Evolutionary conservation across 805 yeast species (phyloP), one percentile per base, ranked within the genome.

Genomic region (Candida silvicultrix): DNA sequence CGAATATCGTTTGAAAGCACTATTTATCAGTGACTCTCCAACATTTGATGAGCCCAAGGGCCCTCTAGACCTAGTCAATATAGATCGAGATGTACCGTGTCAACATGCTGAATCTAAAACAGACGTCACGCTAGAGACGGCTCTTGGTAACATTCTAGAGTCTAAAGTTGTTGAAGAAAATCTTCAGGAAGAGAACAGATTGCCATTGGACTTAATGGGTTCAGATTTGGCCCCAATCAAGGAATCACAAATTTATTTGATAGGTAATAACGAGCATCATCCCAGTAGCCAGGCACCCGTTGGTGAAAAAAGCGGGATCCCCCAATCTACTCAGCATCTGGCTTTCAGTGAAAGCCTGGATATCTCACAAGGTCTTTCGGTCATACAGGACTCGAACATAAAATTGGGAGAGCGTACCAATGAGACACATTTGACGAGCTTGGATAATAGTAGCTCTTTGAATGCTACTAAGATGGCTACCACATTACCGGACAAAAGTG

Each of bases 11-110:
- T 12, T 57, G 10, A 45, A 48, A 22, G 31, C 54, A 1, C 51
- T 52, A 28, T 55, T 49, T 34, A 57, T 55, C 57, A 45, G 35
- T 15, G 48, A 41, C 22, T 44, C 43, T 10, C 59, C 59, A 1
- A 38, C 45, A 2, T 55, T 54, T 32, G 28, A 45, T 15, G 57
- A 57, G 38, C 37, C 38, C 5, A 44, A 20, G 23, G 15, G 32
- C 2, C 45, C 58, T 2, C 46, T 49, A 22, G 54, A 50, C 14
- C 44, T 41, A 4, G 2, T 19, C 2, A 18, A 35, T 10, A 28
- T 28, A 10, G 31, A 28, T 28, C 15, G 4, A 7, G 8, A 10
- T 4, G 4, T 28, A 28, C 31, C 31, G 4, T 28, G 12, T 28
- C 31, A 28, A 28, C 10, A 23, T 10, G 10, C 10, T 31, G 14